Evolutionary conservation across 2,329 filamentous ascomycete genomes (phyloP).

Genomic region (Alternaria angustiovoidea): DNA sequence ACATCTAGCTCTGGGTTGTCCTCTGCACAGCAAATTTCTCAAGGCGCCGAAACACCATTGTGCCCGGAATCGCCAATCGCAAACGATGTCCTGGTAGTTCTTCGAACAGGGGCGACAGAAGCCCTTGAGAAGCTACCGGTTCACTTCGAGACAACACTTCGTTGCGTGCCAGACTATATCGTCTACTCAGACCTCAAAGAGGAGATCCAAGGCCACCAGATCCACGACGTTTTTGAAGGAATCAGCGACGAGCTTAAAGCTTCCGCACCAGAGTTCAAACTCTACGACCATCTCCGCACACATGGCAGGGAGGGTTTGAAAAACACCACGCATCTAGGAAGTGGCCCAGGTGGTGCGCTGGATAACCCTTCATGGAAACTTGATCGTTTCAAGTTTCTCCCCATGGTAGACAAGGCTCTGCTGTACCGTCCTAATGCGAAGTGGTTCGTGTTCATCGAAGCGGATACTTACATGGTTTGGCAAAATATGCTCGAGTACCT

Average conservation of each 20-base stretch:
- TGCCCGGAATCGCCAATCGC: conserved; percentile 6
- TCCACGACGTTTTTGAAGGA: conserved; percentile 42
- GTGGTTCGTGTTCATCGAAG: conserved; percentile 67
- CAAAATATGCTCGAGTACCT: conserved; percentile 61
- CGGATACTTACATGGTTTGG: conserved; percentile 65
- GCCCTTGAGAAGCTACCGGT: conserved; percentile 61
- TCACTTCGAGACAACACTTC: conserved; percentile 45
- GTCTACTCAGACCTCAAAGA: conserved; percentile 48
- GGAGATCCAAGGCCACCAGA: conserved; percentile 28
- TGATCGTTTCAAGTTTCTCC: conserved; percentile 48
- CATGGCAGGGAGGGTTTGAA: conserved; percentile 34
- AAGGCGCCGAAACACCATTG: background rate
- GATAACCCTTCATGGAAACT: conserved; percentile 34
- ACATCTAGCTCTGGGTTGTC: background rate
- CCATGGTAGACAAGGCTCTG: conserved; percentile 40
- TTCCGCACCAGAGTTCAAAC: conserved; percentile 38
- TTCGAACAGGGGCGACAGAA: conserved; percentile 65
- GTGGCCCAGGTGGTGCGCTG: conserved; percentile 10
- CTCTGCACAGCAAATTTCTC: background rate
- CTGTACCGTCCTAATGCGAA: conserved; percentile 54
- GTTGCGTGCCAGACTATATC: conserved; percentile 41
- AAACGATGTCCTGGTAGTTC: conserved; percentile 60
- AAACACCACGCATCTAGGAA: conserved; percentile 24
- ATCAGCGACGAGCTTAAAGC: conserved; percentile 33
- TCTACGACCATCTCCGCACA: conserved; percentile 40